phyloP scores from a whole-genome alignment of 192 early-diverging fungal genomes.

The Endogone sp. region DNA sequence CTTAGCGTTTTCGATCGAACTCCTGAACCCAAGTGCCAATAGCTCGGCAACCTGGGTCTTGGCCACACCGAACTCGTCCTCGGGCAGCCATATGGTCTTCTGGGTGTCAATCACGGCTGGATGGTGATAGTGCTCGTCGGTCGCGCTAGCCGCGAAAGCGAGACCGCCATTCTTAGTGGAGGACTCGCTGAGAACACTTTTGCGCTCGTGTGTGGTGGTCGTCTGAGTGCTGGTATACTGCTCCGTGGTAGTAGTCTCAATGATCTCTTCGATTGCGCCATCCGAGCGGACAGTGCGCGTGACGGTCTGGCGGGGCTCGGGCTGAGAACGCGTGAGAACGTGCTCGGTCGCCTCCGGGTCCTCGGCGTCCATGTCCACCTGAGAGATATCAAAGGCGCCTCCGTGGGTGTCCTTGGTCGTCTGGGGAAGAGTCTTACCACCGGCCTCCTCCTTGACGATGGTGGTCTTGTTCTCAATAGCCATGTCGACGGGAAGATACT shows the following conservation, averaged over 20 bases:
- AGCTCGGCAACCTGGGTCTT: conserved; percentile 28
- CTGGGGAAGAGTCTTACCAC: background rate
- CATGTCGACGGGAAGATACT: conserved; percentile 34
- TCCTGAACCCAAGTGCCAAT: conserved; percentile 19
- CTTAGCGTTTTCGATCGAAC: conserved; percentile 26
- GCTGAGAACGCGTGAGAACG: background rate
- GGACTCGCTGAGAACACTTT: background rate
- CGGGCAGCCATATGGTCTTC: conserved; percentile 46
- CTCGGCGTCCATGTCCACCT: background rate
- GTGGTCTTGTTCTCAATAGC: conserved; percentile 8
- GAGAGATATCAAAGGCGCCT: background rate
- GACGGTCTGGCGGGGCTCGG: no score
- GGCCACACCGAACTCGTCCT: conserved; percentile 38
- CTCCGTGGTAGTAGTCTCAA: background rate
- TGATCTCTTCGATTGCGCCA: background rate
- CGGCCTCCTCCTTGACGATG: background rate
- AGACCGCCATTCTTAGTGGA: background rate
- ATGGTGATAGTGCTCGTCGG: conserved; percentile 9
- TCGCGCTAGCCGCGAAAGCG: background rate
- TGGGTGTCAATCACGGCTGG: conserved; percentile 29
- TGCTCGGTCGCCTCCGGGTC: background rate
- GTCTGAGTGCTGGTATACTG: background rate
- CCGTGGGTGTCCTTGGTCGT: background rate
- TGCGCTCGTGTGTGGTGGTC: background rate
- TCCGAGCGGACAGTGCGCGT: no score